Evolutionary conservation across 2,329 filamentous ascomycete genomes (phyloP).

Genomic region (Aspergillus melleus): DNA sequence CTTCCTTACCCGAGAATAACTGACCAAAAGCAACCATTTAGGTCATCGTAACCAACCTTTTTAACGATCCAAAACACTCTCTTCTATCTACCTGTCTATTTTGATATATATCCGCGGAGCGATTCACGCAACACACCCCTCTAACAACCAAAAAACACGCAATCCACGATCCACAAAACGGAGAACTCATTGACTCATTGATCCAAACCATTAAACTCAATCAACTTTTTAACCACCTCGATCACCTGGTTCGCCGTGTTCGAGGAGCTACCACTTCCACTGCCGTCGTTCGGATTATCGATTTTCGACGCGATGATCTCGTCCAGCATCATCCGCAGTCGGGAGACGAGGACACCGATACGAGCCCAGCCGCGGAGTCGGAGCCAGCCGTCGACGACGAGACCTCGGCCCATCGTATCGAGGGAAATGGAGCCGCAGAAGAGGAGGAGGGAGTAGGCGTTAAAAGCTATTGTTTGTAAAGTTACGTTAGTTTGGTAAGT

Average conservation of each 20-base stretch:
- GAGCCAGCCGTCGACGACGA: conserved; percentile 92
- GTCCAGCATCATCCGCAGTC: conserved; percentile 84
- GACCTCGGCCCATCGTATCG: conserved; percentile 81
- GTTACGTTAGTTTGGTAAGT: conserved; percentile 8
- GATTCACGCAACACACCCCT: no score
- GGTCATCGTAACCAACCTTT: background rate
- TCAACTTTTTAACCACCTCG: conserved; percentile 72
- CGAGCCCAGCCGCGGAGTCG: conserved; percentile 85
- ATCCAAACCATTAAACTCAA: conserved; percentile 88
- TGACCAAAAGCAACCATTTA: background rate
- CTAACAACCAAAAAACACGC: conserved; percentile 3
- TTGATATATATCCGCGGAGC: background rate
- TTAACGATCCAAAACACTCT: background rate
- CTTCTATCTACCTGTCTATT: background rate
- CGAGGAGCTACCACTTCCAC: conserved; percentile 1
- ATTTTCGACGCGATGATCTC: conserved; percentile 77
- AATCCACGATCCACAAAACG: no score
- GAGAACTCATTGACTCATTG: no score
- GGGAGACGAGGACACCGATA: conserved; percentile 83
- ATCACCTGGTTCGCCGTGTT: conserved; percentile 57
- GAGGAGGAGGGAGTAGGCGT: conserved; percentile 81
- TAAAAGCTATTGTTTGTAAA: conserved; percentile 59
- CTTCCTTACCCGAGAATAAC: no score
- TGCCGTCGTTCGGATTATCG: conserved; percentile 64
- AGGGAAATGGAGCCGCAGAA: conserved; percentile 84